These are phyloP conservation scores for Colletotrichum aenigma DNA, from an alignment of 2,329 filamentous ascomycete genomes.

Conservation along the genomic window DNA sequence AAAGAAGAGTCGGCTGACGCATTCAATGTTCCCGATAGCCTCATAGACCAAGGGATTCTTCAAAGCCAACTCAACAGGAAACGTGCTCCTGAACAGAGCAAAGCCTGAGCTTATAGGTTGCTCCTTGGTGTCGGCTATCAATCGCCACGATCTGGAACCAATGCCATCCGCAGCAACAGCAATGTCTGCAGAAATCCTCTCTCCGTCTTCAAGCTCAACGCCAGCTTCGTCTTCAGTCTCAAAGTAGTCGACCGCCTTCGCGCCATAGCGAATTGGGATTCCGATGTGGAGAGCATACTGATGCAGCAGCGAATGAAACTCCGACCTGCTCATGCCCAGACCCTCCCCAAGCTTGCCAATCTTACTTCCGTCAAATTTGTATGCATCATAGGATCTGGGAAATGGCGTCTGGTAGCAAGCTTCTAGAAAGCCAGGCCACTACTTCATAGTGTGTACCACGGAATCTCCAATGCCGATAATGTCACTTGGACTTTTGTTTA, in stretches of 20 bases:
- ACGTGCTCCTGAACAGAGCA: neutral
- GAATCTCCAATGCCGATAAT: neutral
- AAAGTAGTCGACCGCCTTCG: neutral
- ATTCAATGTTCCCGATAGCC: neutral
- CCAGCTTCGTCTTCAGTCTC: neutral
- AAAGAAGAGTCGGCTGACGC: neutral
- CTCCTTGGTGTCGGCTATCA: neutral
- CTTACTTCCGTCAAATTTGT: neutral
- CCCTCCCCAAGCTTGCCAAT: neutral
- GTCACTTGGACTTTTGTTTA: neutral
- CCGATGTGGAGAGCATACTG: neutral
- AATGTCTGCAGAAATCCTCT: neutral
- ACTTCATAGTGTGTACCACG: neutral
- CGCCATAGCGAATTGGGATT: neutral
- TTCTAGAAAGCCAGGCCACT: neutral
- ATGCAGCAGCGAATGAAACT: neutral
- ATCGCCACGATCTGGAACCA: neutral
- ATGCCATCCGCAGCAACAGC: constrained; percentile 2
- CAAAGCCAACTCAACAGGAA: neutral
- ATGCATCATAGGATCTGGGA: neutral
- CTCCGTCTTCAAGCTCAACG: neutral
- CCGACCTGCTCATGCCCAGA: neutral
- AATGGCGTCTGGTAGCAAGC: neutral
- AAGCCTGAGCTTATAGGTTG: neutral
- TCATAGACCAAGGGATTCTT: neutral